Evolutionary conservation across 441 rosid genomes (phyloP), one percentile per base, ranked within the genome.

Genomic region (Biscutella laevigata): DNA sequence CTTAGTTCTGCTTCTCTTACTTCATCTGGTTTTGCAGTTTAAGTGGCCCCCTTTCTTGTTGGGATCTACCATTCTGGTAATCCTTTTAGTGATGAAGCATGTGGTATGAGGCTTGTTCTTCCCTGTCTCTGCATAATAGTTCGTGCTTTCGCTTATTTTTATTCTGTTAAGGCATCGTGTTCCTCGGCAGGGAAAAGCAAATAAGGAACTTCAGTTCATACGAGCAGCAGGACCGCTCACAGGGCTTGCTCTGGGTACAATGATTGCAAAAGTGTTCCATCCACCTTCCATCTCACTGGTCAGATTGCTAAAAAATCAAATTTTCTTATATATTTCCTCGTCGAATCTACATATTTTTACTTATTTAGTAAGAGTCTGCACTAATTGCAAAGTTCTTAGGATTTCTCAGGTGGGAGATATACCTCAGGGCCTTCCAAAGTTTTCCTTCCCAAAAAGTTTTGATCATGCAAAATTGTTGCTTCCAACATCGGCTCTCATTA

Each of bases 41-140:
- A 78, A 79, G 0, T 92, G 99, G 99, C 95, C 95, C 45, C 99
- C 99, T 57, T 92, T 92, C 74, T 77, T 88, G 60, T 76, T 84
- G 97, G 99, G 99, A 72, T 88, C 85, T 53, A 29, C 66, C 68
- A 81, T 86, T 67, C 95, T 92, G 50, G 78, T 79, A 5, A 66
- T 81, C 66, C 80, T 92, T 59, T 79, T 75, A 71, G 65, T 77
- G 67, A 92, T 88, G 95, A 92, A 88, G 72, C 92, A 82, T 62
- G 68, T 92, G 92, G 98, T 91, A 80, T 50, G 72, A 49, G 48
- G 42, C 43, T 44, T 42, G 29, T 42, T 33, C 24, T 44, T 38
- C 17, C 1, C 22, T 19, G 10, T 14, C 36, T 32, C 19, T 5
- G 9, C 21, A 46, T 7, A 36, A 46, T 46, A 5, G 1, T 15